Percentiles rank a stretch among this genome's conserved stretches.
Evolutionary conservation across 1,284 basidiomycete species (phyloP).

Genomic region (Termitomyces sp.): DNA sequence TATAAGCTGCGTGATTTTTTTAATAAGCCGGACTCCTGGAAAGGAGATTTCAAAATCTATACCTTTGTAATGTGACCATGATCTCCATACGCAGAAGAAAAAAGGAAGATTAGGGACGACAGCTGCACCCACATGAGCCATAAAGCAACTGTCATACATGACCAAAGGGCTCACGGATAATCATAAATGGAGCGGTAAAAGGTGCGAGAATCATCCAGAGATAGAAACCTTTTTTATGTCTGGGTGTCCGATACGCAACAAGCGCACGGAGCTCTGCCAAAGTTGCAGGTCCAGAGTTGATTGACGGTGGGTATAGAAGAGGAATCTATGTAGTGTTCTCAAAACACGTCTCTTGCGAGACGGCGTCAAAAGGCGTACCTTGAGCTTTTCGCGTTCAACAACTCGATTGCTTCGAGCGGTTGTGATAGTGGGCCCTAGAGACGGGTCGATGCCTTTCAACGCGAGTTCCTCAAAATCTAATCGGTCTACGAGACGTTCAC

Average conservation of each 20-base stretch:
- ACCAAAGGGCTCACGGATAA: conserved; percentile 56
- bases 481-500: conserved; percentile 62
- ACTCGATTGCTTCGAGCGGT: conserved; percentile 10
- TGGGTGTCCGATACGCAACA: conserved; percentile 51
- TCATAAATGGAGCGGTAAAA: conserved; percentile 65
- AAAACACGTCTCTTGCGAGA: conserved; percentile 20
- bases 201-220: conserved; percentile 62
- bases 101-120: conserved; percentile 79
- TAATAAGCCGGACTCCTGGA: background rate
- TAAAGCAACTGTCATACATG: background rate
- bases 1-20: conserved; percentile 48
- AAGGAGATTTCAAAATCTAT: background rate
- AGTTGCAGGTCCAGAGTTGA: conserved; percentile 38
- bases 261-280: conserved; percentile 51
- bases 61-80: conserved; percentile 81
- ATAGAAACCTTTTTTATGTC: conserved; percentile 61
- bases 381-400: conserved; percentile 3
- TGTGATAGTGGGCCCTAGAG: conserved; percentile 43
- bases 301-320: conserved; percentile 60
- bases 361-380: background rate
- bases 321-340: no score
- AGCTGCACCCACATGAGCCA: conserved; percentile 38
- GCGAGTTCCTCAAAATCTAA: conserved; percentile 75
- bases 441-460: conserved; percentile 64
- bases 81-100: conserved; percentile 79